A percentile compares a stretch with the other conserved stretches of the same genome.
Conservation (phyloP, 2,329 filamentous ascomycete genomes). For the Ceratocystis huliohia region DNA sequence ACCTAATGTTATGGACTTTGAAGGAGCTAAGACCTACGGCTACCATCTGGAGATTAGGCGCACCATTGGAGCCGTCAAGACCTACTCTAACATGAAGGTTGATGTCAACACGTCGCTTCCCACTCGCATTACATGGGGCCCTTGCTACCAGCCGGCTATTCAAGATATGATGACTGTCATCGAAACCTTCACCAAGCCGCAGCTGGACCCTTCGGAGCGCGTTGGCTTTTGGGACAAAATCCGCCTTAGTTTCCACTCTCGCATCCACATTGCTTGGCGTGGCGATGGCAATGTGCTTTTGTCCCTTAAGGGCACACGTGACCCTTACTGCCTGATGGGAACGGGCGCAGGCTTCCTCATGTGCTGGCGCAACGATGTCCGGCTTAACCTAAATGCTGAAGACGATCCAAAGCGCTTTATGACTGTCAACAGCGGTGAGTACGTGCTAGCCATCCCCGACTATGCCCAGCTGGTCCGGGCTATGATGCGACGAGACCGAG, state of each 20-base stretch:
- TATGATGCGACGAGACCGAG: slow-evolving; percentile 35
- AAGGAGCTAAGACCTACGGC: slow-evolving; percentile 31
- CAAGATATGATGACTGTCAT: slow-evolving; percentile 99
- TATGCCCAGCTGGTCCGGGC: slow-evolving; percentile 77
- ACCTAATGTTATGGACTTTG: slow-evolving; percentile 29
- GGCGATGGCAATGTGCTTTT: slow-evolving; percentile 93
- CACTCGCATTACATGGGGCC: slow-evolving; percentile 91
- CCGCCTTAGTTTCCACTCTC: slow-evolving; percentile 82
- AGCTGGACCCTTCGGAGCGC: slow-evolving; percentile 80
- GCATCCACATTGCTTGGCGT: slow-evolving; percentile 80
- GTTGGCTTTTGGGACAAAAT: slow-evolving; percentile 99
- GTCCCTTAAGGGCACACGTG: slow-evolving; percentile 77
- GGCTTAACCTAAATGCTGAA: slow-evolving; percentile 70
- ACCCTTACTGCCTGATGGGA: slow-evolving; percentile 86
- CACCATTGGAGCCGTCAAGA: slow-evolving; percentile 90
- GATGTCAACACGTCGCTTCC: slow-evolving; percentile 88
- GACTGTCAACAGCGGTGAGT: slow-evolving; percentile 90
- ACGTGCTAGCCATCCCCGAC: slow-evolving; percentile 86
- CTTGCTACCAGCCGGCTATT: slow-evolving; percentile 92
- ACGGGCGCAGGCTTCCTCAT: slow-evolving; percentile 91
- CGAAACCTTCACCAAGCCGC: slow-evolving; percentile 92
- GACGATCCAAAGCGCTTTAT: slow-evolving; percentile 88
- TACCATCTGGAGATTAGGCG: slow-evolving; percentile 79
- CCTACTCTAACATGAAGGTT: slow-evolving; percentile 81
- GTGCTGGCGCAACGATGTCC: slow-evolving; percentile 95